Base-by-base conservation (phyloP, 2,329 filamentous ascomycete species). In the Thelonectria discophora region DNA sequence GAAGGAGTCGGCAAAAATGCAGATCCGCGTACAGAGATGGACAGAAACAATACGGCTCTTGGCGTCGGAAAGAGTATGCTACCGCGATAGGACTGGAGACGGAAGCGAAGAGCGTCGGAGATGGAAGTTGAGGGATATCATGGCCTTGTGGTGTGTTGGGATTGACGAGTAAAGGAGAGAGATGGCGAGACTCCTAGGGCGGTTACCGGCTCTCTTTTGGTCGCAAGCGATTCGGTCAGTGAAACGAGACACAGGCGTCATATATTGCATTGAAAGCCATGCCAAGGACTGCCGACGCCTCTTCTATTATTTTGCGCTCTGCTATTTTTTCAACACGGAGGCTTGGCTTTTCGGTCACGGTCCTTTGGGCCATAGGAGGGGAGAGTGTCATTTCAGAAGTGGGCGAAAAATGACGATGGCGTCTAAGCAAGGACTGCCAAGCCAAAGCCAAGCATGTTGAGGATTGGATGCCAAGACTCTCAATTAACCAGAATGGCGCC, bases 271-370 rank as follows among this genome's bases (percentile, higher is more conserved):
- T 39, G 58, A 58, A 59, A 24, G 59, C 59, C 58, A 64, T 56
- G 69, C 69, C 69, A 71, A 71, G 69, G 57, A 50, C 64, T 71
- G 24, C 24, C 24, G 24, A 7, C 24, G 7, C 4, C 24, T 4
- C 24, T 24, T 24, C 24, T 24, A 7, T 7, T 7, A 4, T 7
- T 24, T 4, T 24, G 24, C 4, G 24, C 4, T 4, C 7, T 24
- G 4, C 7, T 24, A 4, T 24, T 24, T 24, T 7, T 24, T 24
- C 24, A 24, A 24, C 24, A 24, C 24, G 24, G 24, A 24, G 24
- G 7, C 24, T 4, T 24, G 24, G 7, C 7, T 7, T 24, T 24
- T 24, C 7, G 24, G 24, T 7, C 24, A 24, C 7, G 24, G 24
- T 24, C 24, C 24, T 24, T 24, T 24, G 24, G 7, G 24, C 24